Evolutionary conservation across 2,329 filamentous ascomycete species (phyloP).

Genomic region (Pestalotiopsis sp.): DNA sequence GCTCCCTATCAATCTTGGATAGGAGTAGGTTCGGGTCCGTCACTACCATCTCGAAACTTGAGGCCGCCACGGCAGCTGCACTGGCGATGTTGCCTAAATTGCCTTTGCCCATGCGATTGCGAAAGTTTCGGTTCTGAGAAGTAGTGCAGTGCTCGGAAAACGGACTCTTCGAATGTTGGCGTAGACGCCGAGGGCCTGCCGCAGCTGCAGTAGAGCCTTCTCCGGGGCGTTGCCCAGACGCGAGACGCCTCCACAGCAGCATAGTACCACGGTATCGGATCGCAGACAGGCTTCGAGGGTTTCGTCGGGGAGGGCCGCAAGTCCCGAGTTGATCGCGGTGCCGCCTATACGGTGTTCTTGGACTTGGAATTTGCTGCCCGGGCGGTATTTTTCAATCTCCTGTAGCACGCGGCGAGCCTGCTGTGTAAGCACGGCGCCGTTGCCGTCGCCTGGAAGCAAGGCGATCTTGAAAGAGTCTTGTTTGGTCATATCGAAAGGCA

Average conservation of each 20-base stretch:
- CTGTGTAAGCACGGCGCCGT: background rate
- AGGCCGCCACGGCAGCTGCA: slow-evolving; percentile 46
- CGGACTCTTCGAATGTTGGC: background rate
- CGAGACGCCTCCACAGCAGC: background rate
- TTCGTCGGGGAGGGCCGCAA: background rate
- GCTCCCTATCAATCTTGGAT: slow-evolving; percentile 21
- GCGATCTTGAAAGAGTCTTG: background rate
- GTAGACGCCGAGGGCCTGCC: background rate
- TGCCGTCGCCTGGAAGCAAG: background rate
- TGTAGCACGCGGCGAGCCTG: background rate
- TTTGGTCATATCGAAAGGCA: background rate
- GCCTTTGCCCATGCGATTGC: slow-evolving; percentile 44
- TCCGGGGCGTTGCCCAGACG: background rate
- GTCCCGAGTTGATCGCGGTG: background rate
- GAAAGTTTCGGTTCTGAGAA: slow-evolving; percentile 45
- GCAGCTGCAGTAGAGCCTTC: background rate
- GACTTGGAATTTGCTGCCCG: background rate
- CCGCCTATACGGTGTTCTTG: background rate
- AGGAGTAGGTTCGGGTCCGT: slow-evolving; percentile 35
- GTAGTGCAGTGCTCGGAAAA: background rate
- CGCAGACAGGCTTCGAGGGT: background rate
- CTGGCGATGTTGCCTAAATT: slow-evolving; percentile 44
- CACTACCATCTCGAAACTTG: slow-evolving; percentile 43
- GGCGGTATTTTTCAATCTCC: background rate
- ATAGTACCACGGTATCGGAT: background rate